These are phyloP conservation scores for Aphanoascus verrucosus DNA, from an alignment of 2,329 filamentous ascomycete species.

Conservation along the genomic window DNA sequence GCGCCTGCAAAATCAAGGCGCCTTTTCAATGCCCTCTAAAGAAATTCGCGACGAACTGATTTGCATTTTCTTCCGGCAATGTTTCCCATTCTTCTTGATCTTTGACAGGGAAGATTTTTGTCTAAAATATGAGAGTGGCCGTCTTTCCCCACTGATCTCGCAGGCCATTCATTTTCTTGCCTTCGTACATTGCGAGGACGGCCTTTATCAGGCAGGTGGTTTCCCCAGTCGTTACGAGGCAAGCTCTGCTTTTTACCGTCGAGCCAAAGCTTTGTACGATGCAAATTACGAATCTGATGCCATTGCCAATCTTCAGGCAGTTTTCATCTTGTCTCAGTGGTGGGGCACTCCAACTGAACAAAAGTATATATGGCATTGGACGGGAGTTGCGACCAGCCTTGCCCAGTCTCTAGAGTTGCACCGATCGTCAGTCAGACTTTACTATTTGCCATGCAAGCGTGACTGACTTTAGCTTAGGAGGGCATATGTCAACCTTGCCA, in stretches of 20 bases:
- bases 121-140: slow-evolving; percentile 10
- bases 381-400: slow-evolving; percentile 19
- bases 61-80: slow-evolving; percentile 17
- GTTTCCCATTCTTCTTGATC: slow-evolving; percentile 17
- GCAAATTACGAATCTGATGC: slow-evolving; percentile 21
- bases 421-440: slow-evolving; percentile 16
- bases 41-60: slow-evolving; percentile 17
- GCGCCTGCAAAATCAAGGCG: slow-evolving; percentile 12
- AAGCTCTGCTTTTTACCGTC: slow-evolving; percentile 20
- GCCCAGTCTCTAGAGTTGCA: slow-evolving; percentile 22
- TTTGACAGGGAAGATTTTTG: slow-evolving; percentile 19
- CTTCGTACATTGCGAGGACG: slow-evolving; percentile 18
- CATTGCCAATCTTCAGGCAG: slow-evolving; percentile 18
- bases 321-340: slow-evolving; percentile 21
- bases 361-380: slow-evolving; percentile 24
- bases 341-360: slow-evolving; percentile 22
- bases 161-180: slow-evolving; percentile 20
- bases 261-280: slow-evolving; percentile 23
- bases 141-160: slow-evolving; percentile 18
- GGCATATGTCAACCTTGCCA: slow-evolving; percentile 10
- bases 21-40: slow-evolving; percentile 16
- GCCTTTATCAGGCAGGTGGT: slow-evolving; percentile 17
- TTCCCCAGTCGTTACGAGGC: slow-evolving; percentile 19
- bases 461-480: slow-evolving; percentile 13
- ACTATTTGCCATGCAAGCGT: not conserved